Percentiles rank a stretch among this genome's conserved stretches.
phyloP scores from a whole-genome alignment of 306 rosid species.

The Citrullus colocynthis region DNA sequence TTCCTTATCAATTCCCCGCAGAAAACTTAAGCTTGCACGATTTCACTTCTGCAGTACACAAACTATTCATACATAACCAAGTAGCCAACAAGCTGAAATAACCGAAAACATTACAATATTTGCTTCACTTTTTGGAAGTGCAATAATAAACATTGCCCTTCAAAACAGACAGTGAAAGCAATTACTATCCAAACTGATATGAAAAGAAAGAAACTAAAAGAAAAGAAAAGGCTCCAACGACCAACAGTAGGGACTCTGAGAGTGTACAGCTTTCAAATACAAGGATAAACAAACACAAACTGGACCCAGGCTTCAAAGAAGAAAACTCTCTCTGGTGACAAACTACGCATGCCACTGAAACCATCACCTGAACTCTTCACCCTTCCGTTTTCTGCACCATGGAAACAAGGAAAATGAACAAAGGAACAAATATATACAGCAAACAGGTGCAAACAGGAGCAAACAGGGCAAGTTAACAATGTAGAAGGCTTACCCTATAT shows the following conservation, averaged over 20 bases:
- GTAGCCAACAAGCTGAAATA: background rate
- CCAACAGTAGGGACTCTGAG: constrained; percentile 1
- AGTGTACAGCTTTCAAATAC: background rate
- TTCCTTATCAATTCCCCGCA: background rate
- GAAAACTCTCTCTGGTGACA: background rate
- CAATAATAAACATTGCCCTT: background rate
- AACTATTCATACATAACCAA: background rate
- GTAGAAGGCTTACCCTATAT: background rate
- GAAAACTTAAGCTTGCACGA: background rate
- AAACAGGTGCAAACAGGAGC: no score
- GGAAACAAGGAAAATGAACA: background rate
- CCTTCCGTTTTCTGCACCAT: background rate
- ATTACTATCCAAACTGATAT: background rate
- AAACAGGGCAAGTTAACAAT: no score
- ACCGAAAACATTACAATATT: background rate
- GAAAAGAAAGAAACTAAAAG: background rate
- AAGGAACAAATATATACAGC: background rate
- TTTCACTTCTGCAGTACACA: no score
- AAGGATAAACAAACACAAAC: background rate
- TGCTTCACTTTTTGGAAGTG: background rate
- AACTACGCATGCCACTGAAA: background rate
- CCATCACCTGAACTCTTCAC: background rate
- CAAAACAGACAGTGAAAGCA: background rate
- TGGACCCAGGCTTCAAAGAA: background rate
- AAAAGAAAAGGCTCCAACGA: background rate